Evolutionary conservation across 805 yeast species (phyloP).

Genomic region (Candida boleticola): DNA sequence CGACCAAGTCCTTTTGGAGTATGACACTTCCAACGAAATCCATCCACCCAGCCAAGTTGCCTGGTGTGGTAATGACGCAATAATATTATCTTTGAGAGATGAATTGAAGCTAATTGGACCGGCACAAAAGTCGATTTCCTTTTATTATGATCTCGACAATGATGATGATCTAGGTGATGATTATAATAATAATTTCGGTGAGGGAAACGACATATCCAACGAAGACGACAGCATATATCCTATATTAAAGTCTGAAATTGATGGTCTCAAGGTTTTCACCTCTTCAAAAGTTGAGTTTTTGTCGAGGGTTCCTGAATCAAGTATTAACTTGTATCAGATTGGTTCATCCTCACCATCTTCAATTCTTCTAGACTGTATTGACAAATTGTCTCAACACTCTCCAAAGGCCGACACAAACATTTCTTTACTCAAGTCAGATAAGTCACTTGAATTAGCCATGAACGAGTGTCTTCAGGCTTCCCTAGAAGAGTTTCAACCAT

Average conservation of each 20-base stretch:
- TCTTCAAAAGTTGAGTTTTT: slow-evolving; percentile 56
- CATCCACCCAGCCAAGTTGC: slow-evolving; percentile 46
- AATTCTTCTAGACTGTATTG: slow-evolving; percentile 72
- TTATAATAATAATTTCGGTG: slow-evolving; percentile 14
- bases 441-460: slow-evolving; percentile 56
- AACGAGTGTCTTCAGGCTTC: slow-evolving; percentile 73
- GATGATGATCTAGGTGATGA: slow-evolving; percentile 32
- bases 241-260: slow-evolving; percentile 51
- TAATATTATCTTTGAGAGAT: slow-evolving; percentile 60
- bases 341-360: slow-evolving; percentile 87
- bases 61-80: slow-evolving; percentile 90
- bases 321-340: slow-evolving; percentile 66
- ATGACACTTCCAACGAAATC: slow-evolving; percentile 39
- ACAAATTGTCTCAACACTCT: slow-evolving; percentile 58
- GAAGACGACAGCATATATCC: slow-evolving; percentile 23
- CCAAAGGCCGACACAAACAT: slow-evolving; percentile 82
- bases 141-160: slow-evolving; percentile 42
- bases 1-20: slow-evolving; percentile 42
- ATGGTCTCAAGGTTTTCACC: slow-evolving; percentile 73
- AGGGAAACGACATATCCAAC: slow-evolving; percentile 4
- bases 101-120: slow-evolving; percentile 74
- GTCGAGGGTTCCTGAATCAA: slow-evolving; percentile 55
- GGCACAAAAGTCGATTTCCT: slow-evolving; percentile 53
- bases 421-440: slow-evolving; percentile 45
- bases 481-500: slow-evolving; percentile 69